Base-by-base conservation (phyloP, 2,329 filamentous ascomycete species). In the Paecilomyces niveus region DNA sequence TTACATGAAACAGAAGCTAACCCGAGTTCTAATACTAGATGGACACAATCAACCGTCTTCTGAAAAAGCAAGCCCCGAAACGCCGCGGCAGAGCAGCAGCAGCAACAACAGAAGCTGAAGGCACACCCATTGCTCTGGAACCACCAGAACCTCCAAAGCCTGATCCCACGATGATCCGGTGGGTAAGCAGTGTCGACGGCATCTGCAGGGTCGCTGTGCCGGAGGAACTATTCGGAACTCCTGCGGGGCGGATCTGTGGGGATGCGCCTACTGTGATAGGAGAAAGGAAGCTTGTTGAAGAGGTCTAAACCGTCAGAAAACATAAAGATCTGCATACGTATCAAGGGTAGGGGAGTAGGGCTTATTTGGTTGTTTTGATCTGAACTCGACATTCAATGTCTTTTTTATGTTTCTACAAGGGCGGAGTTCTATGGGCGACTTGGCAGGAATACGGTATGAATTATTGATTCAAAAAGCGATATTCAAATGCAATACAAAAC, bases 41-140 rank as follows among this genome's bases (percentile, higher is more conserved):
- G 80, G 84, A 86, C 67, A 87, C 85, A 1, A 87, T 87, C 72
- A 86, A 87, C 69, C 82, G 84, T 58, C 78, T 87, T n/a, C 80
- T 88, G 55, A 84, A 84, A 66, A 87, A 86, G 67, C 85, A 86
- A 70, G 83, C 84, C 1, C 83, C 85, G 2, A 88, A 88, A 69
- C 74, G 77, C 13, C 76, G 79, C 50, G 79, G 79, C 32, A 77
- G 78, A 57, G 80, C 80, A 52, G 72, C 26, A 6, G 26, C 80
- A 52, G 72, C 75, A 6, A 77, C 75, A 18, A 75, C 71, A 9
- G 78, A 80, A 58, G 74, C 73, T 35, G 78, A 79, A 22, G 72
- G 70, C 13, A 76, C 74, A 0, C 73, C 76, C 15, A 71, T 67
- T 3, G 72, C 70, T 3, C 72, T 74, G 61, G 75, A 78, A 57